Evolutionary conservation across 202 grass and related monocot genomes (phyloP), one percentile per base, ranked within the genome.

Genomic region (Tripidium arundinaceum): DNA sequence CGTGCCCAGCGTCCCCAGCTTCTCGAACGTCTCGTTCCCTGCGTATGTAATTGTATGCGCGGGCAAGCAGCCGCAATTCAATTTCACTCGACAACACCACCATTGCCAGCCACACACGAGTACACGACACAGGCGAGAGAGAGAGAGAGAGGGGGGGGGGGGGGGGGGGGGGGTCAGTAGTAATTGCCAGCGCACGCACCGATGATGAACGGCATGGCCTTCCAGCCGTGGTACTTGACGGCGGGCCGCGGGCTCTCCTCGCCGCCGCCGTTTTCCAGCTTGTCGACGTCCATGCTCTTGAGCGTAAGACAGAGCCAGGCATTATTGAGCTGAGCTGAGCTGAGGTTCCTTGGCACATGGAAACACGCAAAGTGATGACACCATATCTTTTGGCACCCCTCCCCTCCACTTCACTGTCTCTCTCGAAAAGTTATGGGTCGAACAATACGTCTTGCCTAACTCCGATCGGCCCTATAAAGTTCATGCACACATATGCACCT

Each of bases 21-120:
- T 95, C 92, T 99, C 96, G 29, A 93, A 99, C 54, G 96, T 96
- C 83, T 99, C 96, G 47, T 99, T 95, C 36, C 96, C 96, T 98
- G 86, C 81, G n/a, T 1, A 6, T 46, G 0, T 0, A 4, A 13
- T 43, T 2, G n/a, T n/a, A n/a, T 1, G 12, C 3, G 3, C 3
- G 40, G 10, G 40, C 39, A 41, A 16, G 19, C 50, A 14, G 1
- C 7, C 0, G 1, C 11, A 15, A 11, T 22, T 1, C 16, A 39
- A 0, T 0, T 4, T 14, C 49, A 36, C 11, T n/a, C 50, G 2
- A 1, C 22, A 3, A 0, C 61, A 3, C 21, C 68, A 8, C 63
- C 62, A 49, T 42, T 62, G 27, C 9, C 58, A 28, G 42, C 11
- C 21, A 55, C n/a, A n/a, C n/a, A n/a, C n/a, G n/a, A n/a, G n/a